A percentile compares a stretch with the other conserved stretches of the same genome.
phyloP scores from a whole-genome alignment of 495 filamentous ascomycete species.

The Lentithecium fluviatile region DNA sequence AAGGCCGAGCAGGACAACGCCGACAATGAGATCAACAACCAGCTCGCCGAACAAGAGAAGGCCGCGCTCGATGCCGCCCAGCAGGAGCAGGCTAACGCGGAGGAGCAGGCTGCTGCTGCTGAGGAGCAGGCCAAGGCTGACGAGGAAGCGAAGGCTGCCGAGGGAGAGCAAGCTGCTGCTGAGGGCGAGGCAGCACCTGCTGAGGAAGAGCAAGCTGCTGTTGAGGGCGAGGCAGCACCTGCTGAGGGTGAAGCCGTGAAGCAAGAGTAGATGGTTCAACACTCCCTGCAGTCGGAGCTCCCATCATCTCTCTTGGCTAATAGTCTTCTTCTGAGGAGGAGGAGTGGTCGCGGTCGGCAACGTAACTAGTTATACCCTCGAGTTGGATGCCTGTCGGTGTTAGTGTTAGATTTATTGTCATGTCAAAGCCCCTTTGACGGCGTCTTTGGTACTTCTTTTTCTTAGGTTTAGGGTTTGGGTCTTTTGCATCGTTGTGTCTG shows the following conservation, averaged over 20 bases:
- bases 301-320: neutral
- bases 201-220: neutral
- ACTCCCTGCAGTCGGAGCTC: neutral
- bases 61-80: neutral
- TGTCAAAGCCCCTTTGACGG: neutral
- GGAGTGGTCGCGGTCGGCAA: neutral
- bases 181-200: neutral
- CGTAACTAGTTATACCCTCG: neutral
- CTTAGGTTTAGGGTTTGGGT: neutral
- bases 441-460: neutral
- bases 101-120: neutral
- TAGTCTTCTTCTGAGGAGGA: neutral
- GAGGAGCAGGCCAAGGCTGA: neutral
- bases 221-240: neutral
- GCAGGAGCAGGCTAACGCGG: too few species aligned
- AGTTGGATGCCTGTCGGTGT: neutral
- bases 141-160: neutral
- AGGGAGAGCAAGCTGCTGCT: neutral
- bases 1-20: constrained; percentile 7
- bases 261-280: neutral
- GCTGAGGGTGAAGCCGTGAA: too few species aligned
- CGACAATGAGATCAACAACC: constrained; percentile 17
- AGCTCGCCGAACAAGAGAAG: constrained; percentile 10
- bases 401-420: constrained; percentile 1
- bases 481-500: neutral